A percentile compares a stretch with the other conserved stretches of the same genome.
These are phyloP conservation scores for Epichloe hybrida DNA, from an alignment of 2,329 filamentous ascomycete species.

Conservation along the genomic window DNA sequence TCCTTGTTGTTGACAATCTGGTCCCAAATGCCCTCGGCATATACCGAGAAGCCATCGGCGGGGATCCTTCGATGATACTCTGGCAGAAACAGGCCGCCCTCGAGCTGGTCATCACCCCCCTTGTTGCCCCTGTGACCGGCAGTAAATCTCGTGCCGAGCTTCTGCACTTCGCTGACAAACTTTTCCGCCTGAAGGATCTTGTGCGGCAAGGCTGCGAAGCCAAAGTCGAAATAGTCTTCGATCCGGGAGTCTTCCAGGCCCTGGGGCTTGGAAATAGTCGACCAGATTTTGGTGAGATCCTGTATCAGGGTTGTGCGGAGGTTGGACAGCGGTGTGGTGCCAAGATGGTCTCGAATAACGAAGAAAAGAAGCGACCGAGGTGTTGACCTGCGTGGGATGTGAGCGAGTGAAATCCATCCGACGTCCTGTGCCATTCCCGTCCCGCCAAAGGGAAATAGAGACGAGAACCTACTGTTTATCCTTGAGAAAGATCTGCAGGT, in stretches of 20 bases:
- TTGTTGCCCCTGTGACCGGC: constrained; percentile 63
- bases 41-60: constrained; percentile 89
- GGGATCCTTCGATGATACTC: constrained; percentile 95
- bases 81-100: constrained; percentile 74
- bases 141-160: constrained; percentile 68
- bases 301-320: constrained; percentile 81
- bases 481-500: constrained; percentile 91
- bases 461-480: constrained; percentile 63
- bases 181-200: constrained; percentile 92
- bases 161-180: constrained; percentile 68
- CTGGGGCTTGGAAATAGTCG: constrained; percentile 77
- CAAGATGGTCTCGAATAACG: constrained; percentile 94
- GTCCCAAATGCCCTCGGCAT: constrained; percentile 91
- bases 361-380: constrained; percentile 92
- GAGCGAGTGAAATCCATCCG: constrained; percentile 10
- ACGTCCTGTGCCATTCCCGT: neutral
- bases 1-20: constrained; percentile 99
- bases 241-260: constrained; percentile 82
- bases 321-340: constrained; percentile 79
- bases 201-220: constrained; percentile 88
- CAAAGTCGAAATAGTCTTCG: constrained; percentile 97
- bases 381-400: constrained; percentile 46
- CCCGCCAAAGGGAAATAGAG: no score
- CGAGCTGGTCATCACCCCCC: constrained; percentile 57
- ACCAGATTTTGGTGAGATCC: constrained; percentile 86